These are phyloP conservation scores for Physcomitrellopsis africana DNA, from an alignment of 225 moss, liverwort and hornwort species.

Conservation along the genomic window DNA sequence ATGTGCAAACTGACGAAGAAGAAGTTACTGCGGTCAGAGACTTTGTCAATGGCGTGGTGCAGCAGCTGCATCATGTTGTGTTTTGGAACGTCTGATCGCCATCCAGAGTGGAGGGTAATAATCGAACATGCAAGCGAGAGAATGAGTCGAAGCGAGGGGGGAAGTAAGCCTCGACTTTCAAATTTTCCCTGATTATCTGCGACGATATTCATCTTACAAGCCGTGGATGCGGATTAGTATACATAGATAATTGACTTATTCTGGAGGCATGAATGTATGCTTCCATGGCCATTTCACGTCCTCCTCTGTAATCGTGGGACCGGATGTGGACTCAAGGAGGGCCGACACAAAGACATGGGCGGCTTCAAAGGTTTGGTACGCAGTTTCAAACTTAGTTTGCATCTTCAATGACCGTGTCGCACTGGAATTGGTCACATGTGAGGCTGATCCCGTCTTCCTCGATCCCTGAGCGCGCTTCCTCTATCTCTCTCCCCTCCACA, in stretches of 20 bases:
- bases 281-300: not conserved
- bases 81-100: not conserved
- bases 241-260: not conserved
- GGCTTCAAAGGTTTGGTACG: constrained; percentile 12
- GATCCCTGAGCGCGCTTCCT: constrained; percentile 1
- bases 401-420: constrained; percentile 3
- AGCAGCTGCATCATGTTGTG: not conserved
- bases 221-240: not conserved
- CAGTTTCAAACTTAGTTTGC: not conserved
- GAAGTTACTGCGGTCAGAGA: not conserved
- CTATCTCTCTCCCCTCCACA: not conserved
- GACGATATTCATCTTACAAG: not conserved
- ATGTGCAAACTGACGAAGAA: constrained; percentile 4
- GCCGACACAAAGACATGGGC: constrained; percentile 5
- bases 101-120: no score
- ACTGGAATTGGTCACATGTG: constrained; percentile 6
- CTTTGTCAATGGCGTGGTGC: not conserved
- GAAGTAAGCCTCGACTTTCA: not conserved
- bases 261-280: not conserved
- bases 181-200: not conserved
- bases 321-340: constrained; percentile 1
- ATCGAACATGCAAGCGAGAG: not conserved
- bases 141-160: not conserved
- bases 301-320: constrained; percentile 14
- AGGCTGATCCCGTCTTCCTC: constrained; percentile 9